These are phyloP conservation scores for Paecilomyces variotii DNA, from an alignment of 2,329 filamentous ascomycete genomes.

Conservation along the genomic window DNA sequence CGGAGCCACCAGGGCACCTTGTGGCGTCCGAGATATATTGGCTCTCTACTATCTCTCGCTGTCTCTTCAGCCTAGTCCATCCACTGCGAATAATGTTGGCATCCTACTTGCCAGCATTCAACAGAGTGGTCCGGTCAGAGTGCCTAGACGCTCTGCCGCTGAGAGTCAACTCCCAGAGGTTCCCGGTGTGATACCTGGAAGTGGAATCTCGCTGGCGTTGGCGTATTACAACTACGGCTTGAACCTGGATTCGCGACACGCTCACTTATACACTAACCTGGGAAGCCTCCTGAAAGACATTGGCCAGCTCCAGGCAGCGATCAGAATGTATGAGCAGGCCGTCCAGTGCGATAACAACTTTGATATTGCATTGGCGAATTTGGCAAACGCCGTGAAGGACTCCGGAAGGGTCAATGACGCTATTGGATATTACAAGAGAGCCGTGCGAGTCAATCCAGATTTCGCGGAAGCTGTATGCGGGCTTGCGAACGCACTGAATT, in stretches of 20 bases:
- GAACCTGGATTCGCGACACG: conserved; percentile 76
- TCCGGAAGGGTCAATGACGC: conserved; percentile 87
- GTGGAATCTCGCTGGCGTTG: conserved; percentile 77
- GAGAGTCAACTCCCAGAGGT: conserved; percentile 45
- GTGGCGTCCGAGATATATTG: conserved; percentile 83
- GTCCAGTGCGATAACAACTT: conserved; percentile 89
- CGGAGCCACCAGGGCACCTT: conserved; percentile 52
- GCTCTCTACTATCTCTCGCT: conserved; percentile 92
- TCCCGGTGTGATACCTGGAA: conserved; percentile 75
- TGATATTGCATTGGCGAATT: conserved; percentile 91
- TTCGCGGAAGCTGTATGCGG: conserved; percentile 97
- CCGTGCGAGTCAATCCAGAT: conserved; percentile 83
- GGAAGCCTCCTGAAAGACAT: conserved; percentile 95
- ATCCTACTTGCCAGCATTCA: conserved; percentile 94
- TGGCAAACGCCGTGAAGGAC: conserved; percentile 97
- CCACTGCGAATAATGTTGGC: conserved; percentile 95
- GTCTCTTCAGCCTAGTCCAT: conserved; percentile 89
- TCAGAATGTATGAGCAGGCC: conserved; percentile 94
- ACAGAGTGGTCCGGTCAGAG: conserved; percentile 48
- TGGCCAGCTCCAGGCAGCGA: conserved; percentile 81
- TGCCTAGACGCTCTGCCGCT: conserved; percentile 14
- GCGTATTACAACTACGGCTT: conserved; percentile 95
- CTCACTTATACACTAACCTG: conserved; percentile 93
- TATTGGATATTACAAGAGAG: conserved; percentile 82
- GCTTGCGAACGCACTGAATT: conserved; percentile 88